A percentile compares a stretch with the other conserved stretches of the same genome.
These are phyloP conservation scores for Candida taoyuanica DNA, from an alignment of 805 yeast species.

Conservation along the genomic window DNA sequence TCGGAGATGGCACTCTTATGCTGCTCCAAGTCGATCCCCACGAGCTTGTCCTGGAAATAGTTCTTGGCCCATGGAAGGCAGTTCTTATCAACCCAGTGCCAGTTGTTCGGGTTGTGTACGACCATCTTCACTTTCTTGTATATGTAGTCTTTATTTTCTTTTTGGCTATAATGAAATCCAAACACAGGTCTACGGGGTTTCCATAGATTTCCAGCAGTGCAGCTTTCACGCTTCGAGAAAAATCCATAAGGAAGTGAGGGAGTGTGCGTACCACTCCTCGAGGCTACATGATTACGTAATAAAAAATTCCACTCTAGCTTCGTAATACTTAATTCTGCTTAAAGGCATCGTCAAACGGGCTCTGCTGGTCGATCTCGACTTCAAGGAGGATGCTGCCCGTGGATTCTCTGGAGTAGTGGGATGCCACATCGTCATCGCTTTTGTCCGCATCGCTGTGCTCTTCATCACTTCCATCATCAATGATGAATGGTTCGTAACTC, in stretches of 20 bases:
- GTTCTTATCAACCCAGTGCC: conserved; percentile 75
- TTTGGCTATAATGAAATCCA: no score
- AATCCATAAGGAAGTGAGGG: conserved; percentile 3
- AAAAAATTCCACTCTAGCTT: no score
- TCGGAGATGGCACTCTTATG: conserved; percentile 33
- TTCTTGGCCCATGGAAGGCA: conserved; percentile 59
- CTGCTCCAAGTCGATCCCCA: conserved; percentile 20
- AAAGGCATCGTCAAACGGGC: conserved; percentile 17
- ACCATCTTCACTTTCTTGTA: no score
- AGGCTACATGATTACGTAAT: no score
- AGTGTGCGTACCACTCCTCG: conserved; percentile 1
- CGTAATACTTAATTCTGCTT: background rate
- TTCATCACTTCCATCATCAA: conserved; percentile 15
- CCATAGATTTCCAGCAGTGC: background rate
- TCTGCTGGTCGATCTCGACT: conserved; percentile 23
- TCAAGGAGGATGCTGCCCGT: conserved; percentile 24
- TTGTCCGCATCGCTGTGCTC: conserved; percentile 13
- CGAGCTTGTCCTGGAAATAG: conserved; percentile 41
- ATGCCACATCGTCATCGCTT: conserved; percentile 7
- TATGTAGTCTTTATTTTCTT: no score
- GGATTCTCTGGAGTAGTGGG: conserved; percentile 12
- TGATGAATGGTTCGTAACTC: conserved; percentile 26
- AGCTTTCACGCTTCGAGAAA: conserved; percentile 3
- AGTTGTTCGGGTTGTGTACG: conserved; percentile 67
- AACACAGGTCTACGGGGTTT: no score